A percentile compares a stretch with the other conserved stretches of the same genome.
These are phyloP conservation scores for Lipomyces chichibuensis DNA, from an alignment of 805 yeast species.

Conservation along the genomic window DNA sequence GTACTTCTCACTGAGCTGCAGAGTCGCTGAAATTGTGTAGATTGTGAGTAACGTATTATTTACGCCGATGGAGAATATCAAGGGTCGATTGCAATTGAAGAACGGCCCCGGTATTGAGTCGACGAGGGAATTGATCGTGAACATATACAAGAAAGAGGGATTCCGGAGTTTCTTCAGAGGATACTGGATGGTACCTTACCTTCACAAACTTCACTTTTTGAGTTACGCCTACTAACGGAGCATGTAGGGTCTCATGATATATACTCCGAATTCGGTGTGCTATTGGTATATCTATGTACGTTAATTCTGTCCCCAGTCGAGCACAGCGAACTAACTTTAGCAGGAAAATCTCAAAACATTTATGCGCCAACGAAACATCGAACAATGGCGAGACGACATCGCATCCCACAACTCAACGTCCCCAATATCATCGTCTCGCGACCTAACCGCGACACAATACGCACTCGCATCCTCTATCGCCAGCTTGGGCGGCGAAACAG, in stretches of 20 bases:
- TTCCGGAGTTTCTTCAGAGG: conserved; percentile 81
- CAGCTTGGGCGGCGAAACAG: conserved; percentile 44
- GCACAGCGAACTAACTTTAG: neutral
- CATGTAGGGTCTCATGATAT: conserved; percentile 23
- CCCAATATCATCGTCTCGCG: conserved; percentile 12
- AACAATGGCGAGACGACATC: no score
- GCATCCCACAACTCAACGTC: neutral
- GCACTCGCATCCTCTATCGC: conserved; percentile 44
- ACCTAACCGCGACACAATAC: conserved; percentile 18
- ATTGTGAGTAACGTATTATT: conserved; percentile 46
- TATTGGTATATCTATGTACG: conserved; percentile 32
- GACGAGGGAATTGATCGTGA: conserved; percentile 34
- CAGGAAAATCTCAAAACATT: conserved; percentile 8
- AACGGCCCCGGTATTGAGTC: conserved; percentile 25
- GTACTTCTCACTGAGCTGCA: no score
- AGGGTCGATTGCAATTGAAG: conserved; percentile 50
- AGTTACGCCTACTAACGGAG: neutral
- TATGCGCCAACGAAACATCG: neutral
- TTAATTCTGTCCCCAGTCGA: neutral
- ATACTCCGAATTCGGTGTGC: conserved; percentile 27
- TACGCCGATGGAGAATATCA: conserved; percentile 54
- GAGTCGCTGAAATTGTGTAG: conserved; percentile 5
- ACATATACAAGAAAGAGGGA: conserved; percentile 66
- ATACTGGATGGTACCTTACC: conserved; percentile 46
- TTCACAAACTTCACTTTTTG: neutral